Evolutionary conservation across 1,139 yeast species (phyloP).

Genomic region (Scheffersomyces quercinus): DNA sequence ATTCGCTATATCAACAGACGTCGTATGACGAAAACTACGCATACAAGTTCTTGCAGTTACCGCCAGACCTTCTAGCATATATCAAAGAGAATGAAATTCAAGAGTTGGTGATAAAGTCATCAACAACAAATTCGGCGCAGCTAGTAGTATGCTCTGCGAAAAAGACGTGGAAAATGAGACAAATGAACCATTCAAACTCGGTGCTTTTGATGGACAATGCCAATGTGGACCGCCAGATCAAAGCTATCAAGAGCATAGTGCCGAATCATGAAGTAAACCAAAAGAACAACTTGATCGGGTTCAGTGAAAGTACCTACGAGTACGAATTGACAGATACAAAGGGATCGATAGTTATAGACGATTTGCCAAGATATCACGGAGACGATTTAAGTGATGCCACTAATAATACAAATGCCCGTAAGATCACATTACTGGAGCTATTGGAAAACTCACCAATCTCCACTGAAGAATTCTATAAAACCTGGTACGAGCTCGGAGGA

Average conservation of each 20-base stretch:
- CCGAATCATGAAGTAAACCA: slow-evolving; percentile 1
- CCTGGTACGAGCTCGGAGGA: slow-evolving; percentile 62
- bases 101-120: slow-evolving; percentile 49
- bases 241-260: slow-evolving; percentile 2
- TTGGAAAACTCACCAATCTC: slow-evolving; percentile 57
- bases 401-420: not conserved
- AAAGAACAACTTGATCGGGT: slow-evolving; percentile 33
- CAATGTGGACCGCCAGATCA: slow-evolving; percentile 16
- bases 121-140: slow-evolving; percentile 25
- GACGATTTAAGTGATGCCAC: slow-evolving; percentile 24
- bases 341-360: slow-evolving; percentile 44
- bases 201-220: slow-evolving; percentile 53
- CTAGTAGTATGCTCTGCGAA: slow-evolving; percentile 63
- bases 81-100: slow-evolving; percentile 29
- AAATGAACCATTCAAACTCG: slow-evolving; percentile 85
- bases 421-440: slow-evolving; percentile 37
- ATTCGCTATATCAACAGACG: slow-evolving; percentile 29
- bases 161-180: slow-evolving; percentile 66
- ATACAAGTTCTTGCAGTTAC: slow-evolving; percentile 60
- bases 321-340: slow-evolving; percentile 46
- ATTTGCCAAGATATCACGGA: slow-evolving; percentile 46
- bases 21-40: slow-evolving; percentile 22
- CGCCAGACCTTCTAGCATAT: slow-evolving; percentile 51
- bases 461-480: slow-evolving; percentile 45
- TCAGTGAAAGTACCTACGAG: slow-evolving; percentile 46